Evolutionary conservation across 2,329 filamentous ascomycete species (phyloP), one percentile per base, ranked within the genome.

Genomic region (Leptographium wingfieldii): DNA sequence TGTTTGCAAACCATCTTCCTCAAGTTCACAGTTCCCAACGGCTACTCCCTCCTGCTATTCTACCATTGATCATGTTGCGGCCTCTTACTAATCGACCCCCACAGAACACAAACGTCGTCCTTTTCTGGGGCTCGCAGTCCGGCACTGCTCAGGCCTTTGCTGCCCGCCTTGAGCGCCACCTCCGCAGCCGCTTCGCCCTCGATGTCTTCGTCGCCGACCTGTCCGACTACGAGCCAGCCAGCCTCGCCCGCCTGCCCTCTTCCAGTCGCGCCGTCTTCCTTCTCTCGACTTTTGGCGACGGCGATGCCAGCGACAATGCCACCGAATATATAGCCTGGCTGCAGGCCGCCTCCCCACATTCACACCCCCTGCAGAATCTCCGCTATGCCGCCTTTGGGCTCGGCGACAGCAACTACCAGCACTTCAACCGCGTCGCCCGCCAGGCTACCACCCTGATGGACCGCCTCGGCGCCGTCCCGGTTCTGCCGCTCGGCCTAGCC

Each of bases 101-200:
- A 22, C 12, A 40, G 51, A 33, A 53, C 29, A 53, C 16, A n/a
- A 3, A 31, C 7, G 51, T 29, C 19, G 51, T 53, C 51, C 31
- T 55, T 19, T 55, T 55, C 33, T 55, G 53, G 53, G 53, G 53
- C 3, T 77, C 75, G 2, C 76, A 78, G 62, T 76, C 74, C 4
- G 75, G 76, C 10, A 77, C 74, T 0, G 73, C 75, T 0, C 74
- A 77, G 62, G 69, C 70, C 11, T 71, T 77, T 57, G 75, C 75
- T 9, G 70, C 70, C 56, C 69, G 70, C 5, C 66, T 78, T 0
- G 70, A 35, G 5, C 9, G 70, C 4, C 69, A 59, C 16, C 35
- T 43, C 22, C 27, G 16, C 5, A 22, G 38, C 51, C 51, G 52
- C 49, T 48, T 29, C 76, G n/a, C 74, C 6, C 76, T 79, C 60